Evolutionary conservation across 1,139 yeast genomes (phyloP), one percentile per base, ranked within the genome.

Genomic region (Saccharomyces pastorianus): DNA sequence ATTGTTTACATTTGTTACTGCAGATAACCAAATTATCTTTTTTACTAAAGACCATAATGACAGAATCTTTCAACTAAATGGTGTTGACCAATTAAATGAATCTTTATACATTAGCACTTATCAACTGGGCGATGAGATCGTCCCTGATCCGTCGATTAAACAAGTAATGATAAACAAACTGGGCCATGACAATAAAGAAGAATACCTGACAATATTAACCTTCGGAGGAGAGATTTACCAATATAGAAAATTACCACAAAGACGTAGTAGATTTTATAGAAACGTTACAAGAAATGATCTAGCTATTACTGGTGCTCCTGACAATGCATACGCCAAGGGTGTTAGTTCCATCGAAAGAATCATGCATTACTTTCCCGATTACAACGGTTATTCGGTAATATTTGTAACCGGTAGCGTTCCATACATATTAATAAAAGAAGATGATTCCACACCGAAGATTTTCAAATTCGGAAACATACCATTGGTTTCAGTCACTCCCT

Each of bases 331-430:
- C 63, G 77, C 87, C 0, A 76, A 78, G 53, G 88, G 88, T 31
- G 86, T 89, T 0, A 65, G 67, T 50, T 76, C 78, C 4, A 78
- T 86, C 55, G 93, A 85, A 71, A 79, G 89, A 70, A 80, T 83
- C 56, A 73, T 86, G 70, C 82, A 83, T 46, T 81, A 83, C 62
- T 73, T 85, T 56, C 78, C 79, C 8, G 73, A 83, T 55, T 75
- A 83, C 56, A 80, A 80, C 61, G 87, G 84, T 0, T 76, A 76
- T 57, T 76, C 83, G 0, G 77, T 83, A 25, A 78, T 89, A 1
- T 79, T 88, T 61, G 81, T 90, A 3, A 84, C 95, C 1, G 97
- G 97, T 44, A 78, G 79, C 23, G 80, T 79, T 14, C 90, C 97
- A 0, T 85, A 82, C 59, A 74, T 85, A 55, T 77, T 91, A 4